Conservation (phyloP, 371 early-diverging fungal genomes). For the Rhizopus stolonifer region DNA sequence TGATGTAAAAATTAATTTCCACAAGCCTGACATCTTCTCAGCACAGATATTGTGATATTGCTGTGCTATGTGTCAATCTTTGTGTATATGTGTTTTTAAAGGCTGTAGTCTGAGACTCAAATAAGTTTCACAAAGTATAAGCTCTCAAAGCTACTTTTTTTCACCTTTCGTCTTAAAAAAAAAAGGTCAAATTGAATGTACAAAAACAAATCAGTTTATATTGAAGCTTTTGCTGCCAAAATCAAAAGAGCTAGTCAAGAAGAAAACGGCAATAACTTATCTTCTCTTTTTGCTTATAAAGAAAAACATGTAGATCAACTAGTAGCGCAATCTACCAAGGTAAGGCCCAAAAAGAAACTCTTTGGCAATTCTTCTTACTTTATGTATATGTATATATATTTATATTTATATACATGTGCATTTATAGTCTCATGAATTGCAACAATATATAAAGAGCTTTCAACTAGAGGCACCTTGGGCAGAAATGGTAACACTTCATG, state of each 20-base stretch:
- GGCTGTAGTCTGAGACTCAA: too few relatives aligned
- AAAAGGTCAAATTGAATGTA: too few relatives aligned
- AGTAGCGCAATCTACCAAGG: conserved; percentile 17
- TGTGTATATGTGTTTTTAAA: too few relatives aligned
- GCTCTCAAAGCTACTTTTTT: too few relatives aligned
- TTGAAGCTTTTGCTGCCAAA: conserved; percentile 20
- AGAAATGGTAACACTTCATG: conserved; percentile 46
- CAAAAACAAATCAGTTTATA: background rate
- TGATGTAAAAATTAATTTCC: too few relatives aligned
- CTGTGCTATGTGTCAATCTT: too few relatives aligned
- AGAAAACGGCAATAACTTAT: conserved; percentile 30
- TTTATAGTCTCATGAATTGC: background rate
- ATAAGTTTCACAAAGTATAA: too few relatives aligned
- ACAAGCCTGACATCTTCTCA: too few relatives aligned
- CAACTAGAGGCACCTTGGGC: conserved; percentile 46
- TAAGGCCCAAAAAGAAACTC: conserved; percentile 1
- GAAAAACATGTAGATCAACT: conserved; percentile 23
- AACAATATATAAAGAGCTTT: background rate
- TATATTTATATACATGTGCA: too few relatives aligned
- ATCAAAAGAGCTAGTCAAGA: conserved; percentile 12
- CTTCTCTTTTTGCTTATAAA: conserved; percentile 22
- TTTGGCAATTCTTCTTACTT: background rate
- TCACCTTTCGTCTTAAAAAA: too few relatives aligned
- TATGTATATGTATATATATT: too few relatives aligned
- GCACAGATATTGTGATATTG: too few relatives aligned